phyloP scores from a whole-genome alignment of 108 stramenopile species.

The Phaeodactylum tricornutum region DNA sequence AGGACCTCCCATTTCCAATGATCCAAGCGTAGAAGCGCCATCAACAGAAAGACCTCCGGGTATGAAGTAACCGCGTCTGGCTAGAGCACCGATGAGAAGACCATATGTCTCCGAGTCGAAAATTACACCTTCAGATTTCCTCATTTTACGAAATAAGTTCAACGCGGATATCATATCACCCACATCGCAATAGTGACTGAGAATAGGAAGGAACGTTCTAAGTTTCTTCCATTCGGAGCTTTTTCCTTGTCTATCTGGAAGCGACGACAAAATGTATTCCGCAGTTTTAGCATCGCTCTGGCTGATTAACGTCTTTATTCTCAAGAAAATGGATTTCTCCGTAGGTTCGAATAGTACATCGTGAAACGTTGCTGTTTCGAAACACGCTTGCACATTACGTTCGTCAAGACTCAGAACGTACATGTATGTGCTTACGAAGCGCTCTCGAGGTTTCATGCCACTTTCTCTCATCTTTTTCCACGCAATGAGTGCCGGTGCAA shows the following conservation, averaged over 20 bases:
- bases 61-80: constrained; percentile 52
- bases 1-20: constrained; percentile 30
- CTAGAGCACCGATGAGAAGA: constrained; percentile 45
- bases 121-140: constrained; percentile 23
- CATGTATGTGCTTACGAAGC: constrained; percentile 37
- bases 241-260: neutral
- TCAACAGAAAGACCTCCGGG: constrained; percentile 39
- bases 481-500: constrained; percentile 14
- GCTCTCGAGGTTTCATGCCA: constrained; percentile 27
- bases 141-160: constrained; percentile 59
- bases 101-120: constrained; percentile 71
- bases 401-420: constrained; percentile 26
- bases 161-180: constrained; percentile 46
- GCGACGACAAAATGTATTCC: constrained; percentile 40
- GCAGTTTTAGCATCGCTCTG: constrained; percentile 52
- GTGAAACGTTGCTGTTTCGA: constrained; percentile 64
- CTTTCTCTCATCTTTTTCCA: constrained; percentile 45
- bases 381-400: neutral
- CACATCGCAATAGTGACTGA: constrained; percentile 46
- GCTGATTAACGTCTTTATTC: constrained; percentile 49
- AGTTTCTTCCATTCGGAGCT: constrained; percentile 35
- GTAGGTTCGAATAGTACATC: constrained; percentile 61
- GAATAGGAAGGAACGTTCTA: constrained; percentile 67
- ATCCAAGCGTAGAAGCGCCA: constrained; percentile 37
- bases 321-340: constrained; percentile 62